phyloP scores from a whole-genome alignment of 2,329 filamentous ascomycete species.

The Phialemonium atrogriseum region DNA sequence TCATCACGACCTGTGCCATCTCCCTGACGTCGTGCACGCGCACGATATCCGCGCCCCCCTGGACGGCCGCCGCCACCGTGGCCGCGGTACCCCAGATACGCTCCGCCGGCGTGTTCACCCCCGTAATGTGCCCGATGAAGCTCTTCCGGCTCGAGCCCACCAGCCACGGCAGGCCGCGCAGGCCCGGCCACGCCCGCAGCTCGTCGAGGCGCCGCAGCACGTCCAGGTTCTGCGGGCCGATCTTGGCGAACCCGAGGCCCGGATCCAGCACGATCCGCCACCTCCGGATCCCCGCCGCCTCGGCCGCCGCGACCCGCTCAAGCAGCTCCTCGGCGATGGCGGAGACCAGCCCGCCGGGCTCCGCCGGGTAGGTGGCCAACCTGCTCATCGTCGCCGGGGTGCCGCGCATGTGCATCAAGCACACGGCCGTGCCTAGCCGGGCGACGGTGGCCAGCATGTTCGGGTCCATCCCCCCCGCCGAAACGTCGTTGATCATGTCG shows the following conservation, averaged over 20 bases:
- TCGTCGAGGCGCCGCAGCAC: constrained; percentile 61
- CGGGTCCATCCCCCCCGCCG: constrained; percentile 68
- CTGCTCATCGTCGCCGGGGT: constrained; percentile 73
- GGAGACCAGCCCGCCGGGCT: constrained; percentile 40
- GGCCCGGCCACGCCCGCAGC: constrained; percentile 54
- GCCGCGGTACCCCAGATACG: constrained; percentile 82
- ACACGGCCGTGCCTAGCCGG: constrained; percentile 66
- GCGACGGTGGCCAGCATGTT: constrained; percentile 79
- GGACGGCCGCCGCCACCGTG: constrained; percentile 75
- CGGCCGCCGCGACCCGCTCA: constrained; percentile 62
- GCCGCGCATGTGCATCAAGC: constrained; percentile 90
- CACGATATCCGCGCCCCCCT: constrained; percentile 84
- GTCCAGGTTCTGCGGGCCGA: constrained; percentile 69
- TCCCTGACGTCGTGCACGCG: constrained; percentile 84
- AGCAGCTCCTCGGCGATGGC: constrained; percentile 61
- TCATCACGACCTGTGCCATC: constrained; percentile 76
- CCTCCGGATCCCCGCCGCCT: constrained; percentile 72
- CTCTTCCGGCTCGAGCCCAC: constrained; percentile 82
- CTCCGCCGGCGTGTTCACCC: constrained; percentile 60
- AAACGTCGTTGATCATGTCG: constrained; percentile 92
- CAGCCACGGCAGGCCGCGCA: constrained; percentile 74
- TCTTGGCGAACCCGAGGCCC: constrained; percentile 90
- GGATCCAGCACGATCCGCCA: constrained; percentile 96
- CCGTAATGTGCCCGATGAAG: constrained; percentile 79
- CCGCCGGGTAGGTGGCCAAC: constrained; percentile 55